These are phyloP conservation scores for Agarophyton chilense DNA, from an alignment of 23 red algal genomes.

Conservation along the genomic window DNA sequence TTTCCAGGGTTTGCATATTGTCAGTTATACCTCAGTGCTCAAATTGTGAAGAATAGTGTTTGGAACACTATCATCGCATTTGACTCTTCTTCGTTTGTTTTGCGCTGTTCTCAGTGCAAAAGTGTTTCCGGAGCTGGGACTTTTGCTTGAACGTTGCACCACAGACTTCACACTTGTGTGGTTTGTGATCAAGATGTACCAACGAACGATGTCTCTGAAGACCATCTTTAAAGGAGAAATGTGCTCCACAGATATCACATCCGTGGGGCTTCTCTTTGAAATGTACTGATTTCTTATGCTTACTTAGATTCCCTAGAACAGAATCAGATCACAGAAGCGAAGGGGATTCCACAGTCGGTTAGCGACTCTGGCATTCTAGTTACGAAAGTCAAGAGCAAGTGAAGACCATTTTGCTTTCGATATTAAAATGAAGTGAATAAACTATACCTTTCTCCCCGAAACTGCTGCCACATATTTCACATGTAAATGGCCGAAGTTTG, in stretches of 20 bases:
- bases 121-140: constrained; percentile 60
- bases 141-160: constrained; percentile 54
- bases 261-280: constrained; percentile 39
- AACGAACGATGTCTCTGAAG: constrained; percentile 53
- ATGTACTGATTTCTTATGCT: constrained; percentile 67
- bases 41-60: neutral
- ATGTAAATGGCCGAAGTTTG: constrained; percentile 54
- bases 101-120: neutral
- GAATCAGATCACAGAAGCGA: neutral
- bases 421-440: neutral
- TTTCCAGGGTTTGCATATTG: neutral
- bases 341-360: neutral
- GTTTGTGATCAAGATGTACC: constrained; percentile 48
- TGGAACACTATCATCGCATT: neutral
- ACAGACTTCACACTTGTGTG: constrained; percentile 28
- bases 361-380: neutral
- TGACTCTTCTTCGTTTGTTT: constrained; percentile 5
- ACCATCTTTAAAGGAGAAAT: constrained; percentile 67
- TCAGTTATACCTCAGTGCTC: neutral
- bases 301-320: constrained; percentile 40
- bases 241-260: constrained; percentile 46
- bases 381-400: neutral
- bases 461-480: constrained; percentile 38
- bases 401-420: neutral
- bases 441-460: constrained; percentile 65